phyloP scores from a whole-genome alignment of 371 early-diverging fungal genomes.

The Batrachochytrium dendrobatidis region DNA sequence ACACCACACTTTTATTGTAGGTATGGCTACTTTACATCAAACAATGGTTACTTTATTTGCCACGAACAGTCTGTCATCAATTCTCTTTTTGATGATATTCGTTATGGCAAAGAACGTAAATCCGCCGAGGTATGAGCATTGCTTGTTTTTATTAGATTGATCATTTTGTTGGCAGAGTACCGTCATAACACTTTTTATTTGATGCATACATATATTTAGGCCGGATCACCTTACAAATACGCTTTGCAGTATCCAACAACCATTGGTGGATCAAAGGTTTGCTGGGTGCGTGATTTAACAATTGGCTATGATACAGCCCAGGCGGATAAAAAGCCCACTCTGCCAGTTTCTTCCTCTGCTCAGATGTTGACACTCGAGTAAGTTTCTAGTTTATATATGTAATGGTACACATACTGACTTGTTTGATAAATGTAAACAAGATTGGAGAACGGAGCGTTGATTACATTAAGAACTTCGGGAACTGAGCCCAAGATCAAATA shows the following conservation, averaged over 20 bases:
- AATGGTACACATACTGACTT: background rate
- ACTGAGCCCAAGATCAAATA: slow-evolving; percentile 96
- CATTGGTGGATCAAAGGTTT: slow-evolving; percentile 62
- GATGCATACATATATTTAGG: background rate
- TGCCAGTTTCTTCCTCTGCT: slow-evolving; percentile 72
- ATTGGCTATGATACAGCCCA: slow-evolving; percentile 74
- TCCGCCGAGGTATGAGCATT: background rate
- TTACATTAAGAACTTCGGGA: slow-evolving; percentile 46
- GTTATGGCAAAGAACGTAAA: slow-evolving; percentile 51
- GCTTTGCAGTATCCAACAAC: slow-evolving; percentile 59
- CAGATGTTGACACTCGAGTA: slow-evolving; percentile 88
- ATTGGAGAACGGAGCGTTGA: slow-evolving; percentile 8
- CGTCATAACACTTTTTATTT: background rate
- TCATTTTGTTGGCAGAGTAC: no score
- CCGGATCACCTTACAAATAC: background rate
- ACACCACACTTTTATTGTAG: slow-evolving; percentile 3
- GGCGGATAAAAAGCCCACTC: slow-evolving; percentile 53
- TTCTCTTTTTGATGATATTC: slow-evolving; percentile 70
- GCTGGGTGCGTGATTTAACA: slow-evolving; percentile 79
- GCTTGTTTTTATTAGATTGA: background rate
- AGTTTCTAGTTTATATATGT: background rate
- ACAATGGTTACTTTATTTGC: slow-evolving; percentile 86
- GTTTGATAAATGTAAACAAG: background rate
- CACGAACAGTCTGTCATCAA: slow-evolving; percentile 62
- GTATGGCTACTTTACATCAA: slow-evolving; percentile 80